Percentiles rank a stretch among this genome's conserved stretches.
Evolutionary conservation across 768 basidiomycete species (phyloP).

Genomic region (Lactarius trivialis): DNA sequence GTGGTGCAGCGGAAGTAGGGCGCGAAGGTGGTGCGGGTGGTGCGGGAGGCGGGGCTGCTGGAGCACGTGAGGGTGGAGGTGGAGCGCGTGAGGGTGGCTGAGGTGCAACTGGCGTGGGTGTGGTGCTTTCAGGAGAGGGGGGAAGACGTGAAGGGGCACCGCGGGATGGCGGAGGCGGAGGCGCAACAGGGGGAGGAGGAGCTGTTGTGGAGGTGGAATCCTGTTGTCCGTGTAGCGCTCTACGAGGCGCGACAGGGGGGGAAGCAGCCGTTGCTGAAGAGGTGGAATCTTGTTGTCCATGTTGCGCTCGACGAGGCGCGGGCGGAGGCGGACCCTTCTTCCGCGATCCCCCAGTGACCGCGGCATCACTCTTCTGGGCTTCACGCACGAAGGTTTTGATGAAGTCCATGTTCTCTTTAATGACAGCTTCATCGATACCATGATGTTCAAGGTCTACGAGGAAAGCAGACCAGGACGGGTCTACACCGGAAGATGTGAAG

Average conservation of each 20-base stretch:
- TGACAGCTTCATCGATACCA: constrained; percentile 62
- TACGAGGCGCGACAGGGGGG: constrained; percentile 36
- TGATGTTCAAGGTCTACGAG: constrained; percentile 58
- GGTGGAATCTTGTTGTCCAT: constrained; percentile 27
- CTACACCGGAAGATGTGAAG: constrained; percentile 80
- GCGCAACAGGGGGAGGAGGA: constrained; percentile 42
- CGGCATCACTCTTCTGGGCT: constrained; percentile 31
- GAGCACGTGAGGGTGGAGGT: constrained; percentile 32
- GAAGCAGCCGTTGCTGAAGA: constrained; percentile 21
- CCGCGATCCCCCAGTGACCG: constrained; percentile 19
- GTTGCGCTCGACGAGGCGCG: constrained; percentile 30
- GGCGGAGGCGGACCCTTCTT: constrained; percentile 33
- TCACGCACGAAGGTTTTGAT: constrained; percentile 77
- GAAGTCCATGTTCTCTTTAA: constrained; percentile 78
- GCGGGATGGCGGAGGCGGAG: constrained; percentile 32
- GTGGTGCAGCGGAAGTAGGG: constrained; percentile 28
- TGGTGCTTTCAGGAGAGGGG: constrained; percentile 18
- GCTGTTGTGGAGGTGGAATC: constrained; percentile 23
- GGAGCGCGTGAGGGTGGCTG: constrained; percentile 26
- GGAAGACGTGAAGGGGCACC: constrained; percentile 28
- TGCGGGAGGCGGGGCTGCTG: constrained; percentile 28
- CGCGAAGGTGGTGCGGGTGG: constrained; percentile 32
- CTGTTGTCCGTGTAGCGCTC: constrained; percentile 25
- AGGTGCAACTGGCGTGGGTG: constrained; percentile 30
- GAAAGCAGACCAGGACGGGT: constrained; percentile 80